Conservation (phyloP, 495 filamentous ascomycete species). For the Friedmanniomyces simplex region DNA sequence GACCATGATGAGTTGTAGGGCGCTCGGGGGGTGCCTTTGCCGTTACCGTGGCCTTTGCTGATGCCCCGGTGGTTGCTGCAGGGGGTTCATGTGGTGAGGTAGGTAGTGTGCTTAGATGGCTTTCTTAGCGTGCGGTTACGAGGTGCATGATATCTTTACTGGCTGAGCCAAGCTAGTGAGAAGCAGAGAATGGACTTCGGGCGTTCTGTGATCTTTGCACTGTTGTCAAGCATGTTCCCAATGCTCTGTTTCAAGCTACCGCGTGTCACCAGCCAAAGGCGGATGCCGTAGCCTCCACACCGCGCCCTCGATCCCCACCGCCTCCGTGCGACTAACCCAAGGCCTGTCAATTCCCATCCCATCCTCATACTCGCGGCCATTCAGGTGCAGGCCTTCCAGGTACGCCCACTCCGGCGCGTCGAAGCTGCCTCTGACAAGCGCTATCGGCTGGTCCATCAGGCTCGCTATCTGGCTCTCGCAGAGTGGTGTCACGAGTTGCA, state of each 20-base stretch:
- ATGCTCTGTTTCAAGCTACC: too few species aligned
- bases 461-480: conserved; percentile 11
- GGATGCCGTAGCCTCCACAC: conserved; percentile 21
- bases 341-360: conserved; percentile 1
- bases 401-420: conserved; percentile 51
- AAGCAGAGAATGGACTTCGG: too few species aligned
- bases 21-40: not conserved
- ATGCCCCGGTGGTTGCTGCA: not conserved
- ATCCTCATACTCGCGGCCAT: not conserved
- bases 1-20: conserved; percentile 27
- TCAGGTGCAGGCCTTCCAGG: conserved; percentile 36
- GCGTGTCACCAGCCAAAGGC: conserved; percentile 19
- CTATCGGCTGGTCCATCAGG: conserved; percentile 16
- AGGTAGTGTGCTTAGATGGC: not conserved
- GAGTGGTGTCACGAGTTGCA: conserved; percentile 47
- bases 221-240: not conserved
- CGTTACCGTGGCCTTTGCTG: not conserved
- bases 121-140: not conserved
- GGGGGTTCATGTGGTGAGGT: not conserved
- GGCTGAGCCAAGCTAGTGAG: too few species aligned
- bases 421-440: conserved; percentile 48
- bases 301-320: conserved; percentile 16
- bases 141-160: too few species aligned
- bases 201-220: too few species aligned
- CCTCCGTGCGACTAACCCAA: conserved; percentile 12